Evolutionary conservation across 2,329 filamentous ascomycete species (phyloP), one percentile per base, ranked within the genome.

Genomic region (Colletotrichum spaethianum): DNA sequence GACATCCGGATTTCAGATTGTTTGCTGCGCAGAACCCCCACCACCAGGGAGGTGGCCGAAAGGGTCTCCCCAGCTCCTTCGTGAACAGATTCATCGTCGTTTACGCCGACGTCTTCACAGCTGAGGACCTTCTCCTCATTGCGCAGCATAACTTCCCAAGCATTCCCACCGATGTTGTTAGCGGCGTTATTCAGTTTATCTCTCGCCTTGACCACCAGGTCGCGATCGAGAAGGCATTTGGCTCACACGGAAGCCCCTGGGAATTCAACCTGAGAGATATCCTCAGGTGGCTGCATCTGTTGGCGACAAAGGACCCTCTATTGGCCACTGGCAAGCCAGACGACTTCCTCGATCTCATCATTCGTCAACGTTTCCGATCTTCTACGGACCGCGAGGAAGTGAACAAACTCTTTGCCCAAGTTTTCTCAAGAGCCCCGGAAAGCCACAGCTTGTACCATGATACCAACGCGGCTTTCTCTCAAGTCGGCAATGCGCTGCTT

Each of bases 61-160:
- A 99, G 82, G 96, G 96, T 48, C 85, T 99, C 44, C 96, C 96
- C 1, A 93, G 93, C 69, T 98, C 96, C 1, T 99, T 99, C 78
- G 96, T 99, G 74, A 98, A 99, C 80, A 93, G 97, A 56, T 99
- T 99, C 80, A 96, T 97, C 46, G 96, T 99, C 23, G 97, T 99
- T 0, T 98, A 98, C 82, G 95, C 96, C 70, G 96, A 99, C 78
- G 90, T 95, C 5, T 96, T 99, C 80, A 93, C 89, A 20, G 87
- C 93, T 33, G 89, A 94, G 40, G 96, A 99, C 84, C 83, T 99
- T 71, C 88, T 92, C 72, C 85, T 93, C 57, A 98, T 99, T 74
- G 97, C 95, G 57, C 86, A 88, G 33, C 93, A 93, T 75, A 91
- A 93, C 73, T 98, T 94, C 78, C 92, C 94, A 0, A 80, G 83